Percentiles rank a stretch among this genome's conserved stretches.
phyloP scores from a whole-genome alignment of 495 filamentous ascomycete species.

The Penicillium ucsense region DNA sequence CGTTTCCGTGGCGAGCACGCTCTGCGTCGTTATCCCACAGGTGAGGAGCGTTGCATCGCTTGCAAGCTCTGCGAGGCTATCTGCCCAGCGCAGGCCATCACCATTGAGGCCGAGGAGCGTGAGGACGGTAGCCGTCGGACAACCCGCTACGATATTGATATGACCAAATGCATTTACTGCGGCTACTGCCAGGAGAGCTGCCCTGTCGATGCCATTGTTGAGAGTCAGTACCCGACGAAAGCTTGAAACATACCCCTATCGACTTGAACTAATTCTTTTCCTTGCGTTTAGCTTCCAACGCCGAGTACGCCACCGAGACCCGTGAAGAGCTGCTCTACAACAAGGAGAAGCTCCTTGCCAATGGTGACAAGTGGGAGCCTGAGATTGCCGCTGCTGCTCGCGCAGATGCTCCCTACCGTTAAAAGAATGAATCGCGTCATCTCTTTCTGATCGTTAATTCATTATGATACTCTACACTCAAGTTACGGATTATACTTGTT shows the following conservation, averaged over 20 bases:
- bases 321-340: conserved; percentile 96
- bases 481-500: conserved; percentile 2
- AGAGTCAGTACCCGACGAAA: conserved; percentile 41
- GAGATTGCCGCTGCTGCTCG: conserved; percentile 85
- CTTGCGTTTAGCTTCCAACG: conserved; percentile 59
- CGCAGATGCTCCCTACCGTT: conserved; percentile 84
- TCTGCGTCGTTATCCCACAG: conserved; percentile 86
- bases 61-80: conserved; percentile 99
- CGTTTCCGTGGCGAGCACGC: conserved; percentile 97
- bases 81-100: conserved; percentile 94
- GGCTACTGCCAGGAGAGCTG: conserved; percentile 99
- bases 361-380: conserved; percentile 97
- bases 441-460: neutral
- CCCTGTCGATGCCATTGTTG: conserved; percentile 96
- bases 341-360: conserved; percentile 87
- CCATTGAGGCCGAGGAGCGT: conserved; percentile 97
- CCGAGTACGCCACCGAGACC: conserved; percentile 96
- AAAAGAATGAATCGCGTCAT: conserved; percentile 17
- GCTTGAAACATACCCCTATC: neutral
- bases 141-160: conserved; percentile 97
- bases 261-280: conserved; percentile 9
- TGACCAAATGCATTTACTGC: conserved; percentile 99
- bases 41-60: conserved; percentile 97
- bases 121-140: conserved; percentile 89
- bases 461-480: neutral